Percentiles rank a stretch among this genome's conserved stretches.
phyloP scores from a whole-genome alignment of 192 early-diverging fungal species.

The Rhizophagus sp. region DNA sequence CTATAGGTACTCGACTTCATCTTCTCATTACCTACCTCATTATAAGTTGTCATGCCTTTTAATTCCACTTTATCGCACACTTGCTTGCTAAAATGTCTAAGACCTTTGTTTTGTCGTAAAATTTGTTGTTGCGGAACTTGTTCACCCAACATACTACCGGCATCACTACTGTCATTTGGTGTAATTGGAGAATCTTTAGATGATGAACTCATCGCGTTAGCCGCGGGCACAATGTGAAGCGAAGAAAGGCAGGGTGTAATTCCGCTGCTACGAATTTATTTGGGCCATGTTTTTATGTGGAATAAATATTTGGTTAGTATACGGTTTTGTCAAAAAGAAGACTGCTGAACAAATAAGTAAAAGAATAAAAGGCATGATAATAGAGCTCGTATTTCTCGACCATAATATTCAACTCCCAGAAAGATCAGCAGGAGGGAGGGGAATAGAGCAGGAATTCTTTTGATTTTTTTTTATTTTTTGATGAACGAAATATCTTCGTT shows the following conservation, averaged over 20 bases:
- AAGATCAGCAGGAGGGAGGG: slow-evolving; percentile 14
- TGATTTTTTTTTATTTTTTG: neutral
- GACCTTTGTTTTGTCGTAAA: slow-evolving; percentile 50
- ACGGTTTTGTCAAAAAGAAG: neutral
- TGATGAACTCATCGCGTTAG: neutral
- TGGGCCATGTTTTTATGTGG: too few species aligned
- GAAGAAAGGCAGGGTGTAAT: neutral
- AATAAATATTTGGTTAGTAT: neutral
- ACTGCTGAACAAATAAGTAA: neutral
- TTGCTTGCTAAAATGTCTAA: slow-evolving; percentile 61
- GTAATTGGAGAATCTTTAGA: slow-evolving; percentile 17
- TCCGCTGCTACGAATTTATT: too few species aligned
- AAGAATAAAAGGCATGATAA: slow-evolving; percentile 6
- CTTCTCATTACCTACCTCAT: slow-evolving; percentile 43
- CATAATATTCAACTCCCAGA: neutral
- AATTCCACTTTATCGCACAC: slow-evolving; percentile 63
- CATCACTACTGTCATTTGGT: slow-evolving; percentile 23
- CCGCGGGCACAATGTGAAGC: neutral
- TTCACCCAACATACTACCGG: slow-evolving; percentile 21
- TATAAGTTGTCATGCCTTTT: slow-evolving; percentile 62
- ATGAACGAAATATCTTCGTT: neutral
- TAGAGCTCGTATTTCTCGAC: neutral
- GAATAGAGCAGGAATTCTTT: neutral
- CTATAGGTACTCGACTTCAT: neutral
- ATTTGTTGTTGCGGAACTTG: slow-evolving; percentile 22